phyloP scores from a whole-genome alignment of 176 grass and related monocot species.

The Carex cristatella region DNA sequence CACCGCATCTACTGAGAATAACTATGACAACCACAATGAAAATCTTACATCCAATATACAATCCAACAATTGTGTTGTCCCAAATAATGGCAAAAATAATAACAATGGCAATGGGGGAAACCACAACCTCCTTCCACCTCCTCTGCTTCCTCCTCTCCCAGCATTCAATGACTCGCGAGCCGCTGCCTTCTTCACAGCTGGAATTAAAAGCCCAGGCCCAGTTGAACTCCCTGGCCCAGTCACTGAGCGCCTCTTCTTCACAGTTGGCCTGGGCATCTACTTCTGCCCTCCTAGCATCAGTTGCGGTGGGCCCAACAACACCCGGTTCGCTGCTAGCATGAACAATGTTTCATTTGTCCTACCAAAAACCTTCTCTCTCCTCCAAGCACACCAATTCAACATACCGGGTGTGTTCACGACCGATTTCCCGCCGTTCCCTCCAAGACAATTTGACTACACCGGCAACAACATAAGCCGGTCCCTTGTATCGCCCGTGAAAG shows the following conservation, averaged over 20 bases:
- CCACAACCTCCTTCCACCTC: slow-evolving; percentile 13
- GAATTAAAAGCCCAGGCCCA: slow-evolving; percentile 39
- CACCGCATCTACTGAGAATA: background rate
- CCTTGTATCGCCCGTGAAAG: slow-evolving; percentile 47
- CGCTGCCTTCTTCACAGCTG: slow-evolving; percentile 43
- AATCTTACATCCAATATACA: background rate
- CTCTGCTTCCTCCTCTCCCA: slow-evolving; percentile 43
- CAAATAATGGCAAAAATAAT: background rate
- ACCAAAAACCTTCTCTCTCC: slow-evolving; percentile 43
- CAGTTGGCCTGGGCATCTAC: slow-evolving; percentile 55
- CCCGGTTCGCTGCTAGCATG: slow-evolving; percentile 62
- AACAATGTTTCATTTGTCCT: slow-evolving; percentile 87
- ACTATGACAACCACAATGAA: background rate
- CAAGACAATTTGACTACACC: slow-evolving; percentile 70
- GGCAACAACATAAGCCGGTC: slow-evolving; percentile 36
- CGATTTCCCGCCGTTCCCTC: slow-evolving; percentile 61
- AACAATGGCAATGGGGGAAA: background rate
- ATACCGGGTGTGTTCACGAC: slow-evolving; percentile 51
- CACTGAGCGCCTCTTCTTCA: slow-evolving; percentile 67
- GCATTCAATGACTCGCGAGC: slow-evolving; percentile 57
- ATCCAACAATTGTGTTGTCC: background rate
- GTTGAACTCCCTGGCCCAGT: slow-evolving; percentile 46
- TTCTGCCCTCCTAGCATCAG: slow-evolving; percentile 39
- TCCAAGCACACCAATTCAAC: slow-evolving; percentile 51
- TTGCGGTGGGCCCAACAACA: slow-evolving; percentile 59